Evolutionary conservation across 2,329 filamentous ascomycete genomes (phyloP).

Genomic region (Colletotrichum graminicola): DNA sequence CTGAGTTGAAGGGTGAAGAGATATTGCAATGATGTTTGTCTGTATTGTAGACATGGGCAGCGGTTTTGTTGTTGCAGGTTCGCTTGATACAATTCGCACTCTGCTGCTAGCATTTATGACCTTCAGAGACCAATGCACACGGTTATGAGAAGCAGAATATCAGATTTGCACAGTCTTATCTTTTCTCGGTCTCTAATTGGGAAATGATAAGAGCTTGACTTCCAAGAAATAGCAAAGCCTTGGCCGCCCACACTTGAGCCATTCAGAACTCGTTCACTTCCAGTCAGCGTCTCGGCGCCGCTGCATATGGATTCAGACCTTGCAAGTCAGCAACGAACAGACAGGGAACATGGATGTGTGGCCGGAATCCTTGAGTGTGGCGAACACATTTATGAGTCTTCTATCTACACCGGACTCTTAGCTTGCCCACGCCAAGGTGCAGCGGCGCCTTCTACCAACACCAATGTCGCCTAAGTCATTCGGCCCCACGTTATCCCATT

Average conservation of each 20-base stretch:
- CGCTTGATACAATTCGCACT: not conserved
- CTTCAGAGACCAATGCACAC: not conserved
- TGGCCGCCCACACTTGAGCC: slow-evolving; percentile 18
- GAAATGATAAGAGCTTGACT: slow-evolving; percentile 31
- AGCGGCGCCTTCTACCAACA: slow-evolving; percentile 8
- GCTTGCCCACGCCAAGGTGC: slow-evolving; percentile 21
- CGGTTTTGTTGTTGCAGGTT: not conserved
- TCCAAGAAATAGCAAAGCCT: slow-evolving; percentile 33
- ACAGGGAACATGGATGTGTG: not conserved
- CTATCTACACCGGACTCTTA: not conserved
- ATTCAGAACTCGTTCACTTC: slow-evolving; percentile 11
- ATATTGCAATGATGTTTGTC: not conserved
- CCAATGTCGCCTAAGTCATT: not conserved
- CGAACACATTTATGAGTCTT: not conserved
- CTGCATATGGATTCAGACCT: not conserved
- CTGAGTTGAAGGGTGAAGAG: not conserved
- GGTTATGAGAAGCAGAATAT: not conserved
- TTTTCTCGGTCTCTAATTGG: slow-evolving; percentile 25
- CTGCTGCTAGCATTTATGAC: not conserved
- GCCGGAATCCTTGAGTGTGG: not conserved
- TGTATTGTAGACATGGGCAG: not conserved
- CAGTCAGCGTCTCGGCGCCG: slow-evolving; percentile 13
- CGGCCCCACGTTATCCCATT: slow-evolving; percentile 22
- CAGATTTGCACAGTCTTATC: slow-evolving; percentile 1
- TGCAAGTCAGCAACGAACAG: slow-evolving; percentile 22